Conservation (phyloP, 2,329 filamentous ascomycete species). For the Calonectria honghensis region DNA sequence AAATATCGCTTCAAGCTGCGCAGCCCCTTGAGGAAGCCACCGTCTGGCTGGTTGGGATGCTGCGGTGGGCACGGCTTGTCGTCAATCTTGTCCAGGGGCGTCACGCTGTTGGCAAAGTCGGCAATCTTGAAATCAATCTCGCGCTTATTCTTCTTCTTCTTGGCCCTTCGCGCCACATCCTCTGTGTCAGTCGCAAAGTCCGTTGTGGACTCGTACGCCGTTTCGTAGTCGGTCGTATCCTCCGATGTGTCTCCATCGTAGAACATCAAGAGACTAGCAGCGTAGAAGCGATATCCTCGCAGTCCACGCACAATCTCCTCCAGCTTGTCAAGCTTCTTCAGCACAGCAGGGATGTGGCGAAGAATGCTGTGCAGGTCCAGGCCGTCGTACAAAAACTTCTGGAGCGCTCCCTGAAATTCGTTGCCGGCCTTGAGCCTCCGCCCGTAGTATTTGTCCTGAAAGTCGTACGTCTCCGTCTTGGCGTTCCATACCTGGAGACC, state of each 20-base stretch:
- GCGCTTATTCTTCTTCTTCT: conserved; percentile 69
- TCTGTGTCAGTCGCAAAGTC: conserved; percentile 76
- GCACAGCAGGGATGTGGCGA: conserved; percentile 89
- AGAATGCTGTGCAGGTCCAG: conserved; percentile 86
- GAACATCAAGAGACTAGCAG: conserved; percentile 94
- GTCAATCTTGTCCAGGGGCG: conserved; percentile 83
- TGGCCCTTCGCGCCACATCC: conserved; percentile 67
- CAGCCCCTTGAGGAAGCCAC: conserved; percentile 91
- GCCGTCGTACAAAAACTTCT: conserved; percentile 93
- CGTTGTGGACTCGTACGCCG: conserved; percentile 74
- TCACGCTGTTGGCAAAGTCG: conserved; percentile 98
- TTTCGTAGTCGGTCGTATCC: conserved; percentile 68
- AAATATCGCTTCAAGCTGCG: conserved; percentile 89
- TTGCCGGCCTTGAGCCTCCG: conserved; percentile 89
- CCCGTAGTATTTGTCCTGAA: conserved; percentile 98
- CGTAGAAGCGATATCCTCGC: conserved; percentile 94
- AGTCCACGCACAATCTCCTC: conserved; percentile 88
- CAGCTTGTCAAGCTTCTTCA: conserved; percentile 88
- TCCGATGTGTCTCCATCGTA: conserved; percentile 88
- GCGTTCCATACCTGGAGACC: conserved; percentile 98
- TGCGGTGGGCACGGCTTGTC: conserved; percentile 85
- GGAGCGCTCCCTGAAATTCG: conserved; percentile 92
- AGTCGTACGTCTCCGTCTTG: conserved; percentile 88
- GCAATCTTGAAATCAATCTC: conserved; percentile 97
- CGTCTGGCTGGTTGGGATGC: conserved; percentile 87